Evolutionary conservation across 768 basidiomycete genomes (phyloP).

Genomic region (Mycena albidolilacea): DNA sequence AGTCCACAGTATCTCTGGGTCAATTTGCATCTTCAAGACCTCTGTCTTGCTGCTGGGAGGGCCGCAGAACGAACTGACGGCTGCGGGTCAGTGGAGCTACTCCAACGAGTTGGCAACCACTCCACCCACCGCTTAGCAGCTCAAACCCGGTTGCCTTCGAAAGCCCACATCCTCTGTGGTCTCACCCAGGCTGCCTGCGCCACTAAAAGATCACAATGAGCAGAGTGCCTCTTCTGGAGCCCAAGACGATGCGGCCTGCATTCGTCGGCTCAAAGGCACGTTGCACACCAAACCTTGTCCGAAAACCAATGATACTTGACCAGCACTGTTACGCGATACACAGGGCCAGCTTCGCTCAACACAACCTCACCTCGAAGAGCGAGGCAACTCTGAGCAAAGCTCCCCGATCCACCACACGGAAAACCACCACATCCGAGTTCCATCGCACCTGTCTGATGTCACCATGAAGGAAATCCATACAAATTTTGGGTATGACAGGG

Average conservation of each 20-base stretch:
- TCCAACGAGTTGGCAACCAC: too few species aligned
- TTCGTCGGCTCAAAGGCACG: not conserved
- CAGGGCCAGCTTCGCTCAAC: too few species aligned
- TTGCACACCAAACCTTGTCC: too few species aligned
- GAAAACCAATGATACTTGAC: too few species aligned
- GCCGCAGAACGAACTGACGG: too few species aligned
- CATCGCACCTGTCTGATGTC: constrained; percentile 6
- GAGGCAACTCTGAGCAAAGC: not conserved
- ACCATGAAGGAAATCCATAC: not conserved
- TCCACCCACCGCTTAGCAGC: too few species aligned
- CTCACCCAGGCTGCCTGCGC: not conserved
- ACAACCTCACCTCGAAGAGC: not conserved
- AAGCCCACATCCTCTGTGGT: not conserved
- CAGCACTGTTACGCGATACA: too few species aligned
- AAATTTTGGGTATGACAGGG: not conserved
- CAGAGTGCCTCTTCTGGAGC: not conserved
- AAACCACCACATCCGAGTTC: not conserved
- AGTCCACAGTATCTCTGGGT: too few species aligned
- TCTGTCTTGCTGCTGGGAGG: too few species aligned
- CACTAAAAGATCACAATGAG: not conserved
- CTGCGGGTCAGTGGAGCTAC: too few species aligned
- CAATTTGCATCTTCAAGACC: too few species aligned
- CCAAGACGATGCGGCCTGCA: not conserved
- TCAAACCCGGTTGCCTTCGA: not conserved
- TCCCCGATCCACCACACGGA: not conserved